Evolutionary conservation across 164 flowering plant genomes (phyloP).

Genomic region (Aristolochia fimbriata): DNA sequence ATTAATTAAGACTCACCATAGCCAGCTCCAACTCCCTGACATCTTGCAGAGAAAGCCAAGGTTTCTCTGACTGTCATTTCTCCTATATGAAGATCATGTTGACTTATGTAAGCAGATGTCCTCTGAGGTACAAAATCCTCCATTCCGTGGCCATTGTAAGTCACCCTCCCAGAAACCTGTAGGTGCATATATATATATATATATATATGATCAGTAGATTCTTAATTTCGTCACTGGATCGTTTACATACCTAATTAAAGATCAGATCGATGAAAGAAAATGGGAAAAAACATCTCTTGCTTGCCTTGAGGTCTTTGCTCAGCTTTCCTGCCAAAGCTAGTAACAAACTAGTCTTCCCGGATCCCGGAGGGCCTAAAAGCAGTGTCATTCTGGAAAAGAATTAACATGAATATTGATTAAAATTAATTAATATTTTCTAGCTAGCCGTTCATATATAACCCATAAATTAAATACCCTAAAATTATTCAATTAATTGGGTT

Average conservation of each 20-base stretch:
- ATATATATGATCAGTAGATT: no score
- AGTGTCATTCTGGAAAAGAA: slow-evolving; percentile 27
- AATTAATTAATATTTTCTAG: not conserved
- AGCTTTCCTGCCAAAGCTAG: slow-evolving; percentile 38
- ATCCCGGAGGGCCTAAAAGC: slow-evolving; percentile 29
- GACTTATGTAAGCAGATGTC: slow-evolving; percentile 58
- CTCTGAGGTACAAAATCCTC: slow-evolving; percentile 64
- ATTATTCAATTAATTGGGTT: not conserved
- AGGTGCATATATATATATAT: no score
- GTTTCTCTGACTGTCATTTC: slow-evolving; percentile 58
- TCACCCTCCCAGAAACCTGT: slow-evolving; percentile 48
- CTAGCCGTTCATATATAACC: no score
- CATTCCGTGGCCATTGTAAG: slow-evolving; percentile 62
- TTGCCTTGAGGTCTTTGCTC: slow-evolving; percentile 30
- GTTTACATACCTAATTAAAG: no score
- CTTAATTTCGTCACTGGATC: not conserved
- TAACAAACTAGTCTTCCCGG: slow-evolving; percentile 24
- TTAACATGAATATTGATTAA: not conserved
- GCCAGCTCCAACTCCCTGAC: slow-evolving; percentile 53
- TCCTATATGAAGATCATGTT: slow-evolving; percentile 51
- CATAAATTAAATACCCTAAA: not conserved
- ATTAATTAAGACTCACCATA: slow-evolving; percentile 32
- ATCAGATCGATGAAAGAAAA: no score
- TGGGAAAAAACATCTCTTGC: no score
- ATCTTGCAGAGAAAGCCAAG: slow-evolving; percentile 49